Evolutionary conservation across 768 basidiomycete genomes (phyloP), one percentile per base, ranked within the genome.

Genomic region (Lentinula lateritia): DNA sequence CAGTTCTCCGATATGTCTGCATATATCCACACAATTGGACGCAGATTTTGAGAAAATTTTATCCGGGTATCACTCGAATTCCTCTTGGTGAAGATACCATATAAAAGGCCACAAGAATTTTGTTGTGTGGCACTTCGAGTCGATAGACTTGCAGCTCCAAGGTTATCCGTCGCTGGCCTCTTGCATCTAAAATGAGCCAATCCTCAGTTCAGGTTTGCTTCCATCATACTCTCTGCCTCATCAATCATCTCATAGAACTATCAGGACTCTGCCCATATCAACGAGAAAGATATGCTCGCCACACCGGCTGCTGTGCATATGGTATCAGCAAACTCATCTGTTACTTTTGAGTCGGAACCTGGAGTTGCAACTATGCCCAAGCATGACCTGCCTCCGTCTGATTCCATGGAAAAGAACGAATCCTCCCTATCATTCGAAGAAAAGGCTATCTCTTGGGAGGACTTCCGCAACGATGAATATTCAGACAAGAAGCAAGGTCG

Each of bases 401-500:
- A 55, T 23, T 39, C 53, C 5, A 0, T 23, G 15, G 36, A 41
- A 38, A 41, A 56, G 39, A 20, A 54, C 6, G 18, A 18, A 16
- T 41, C 62, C 77, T 73, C 50, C 16, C 55, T 56, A 6, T 75
- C 69, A 16, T 38, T 32, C 9, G 53, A 54, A 8, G 61, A 61
- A 52, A 50, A 61, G 35, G 28, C 43, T 32, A 28, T 45, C 12
- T 48, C 58, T 38, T 77, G 77, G 77, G 75, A 76, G 36, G 76
- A 75, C 15, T 76, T 75, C 63, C 52, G 66, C n/a, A 72, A 77
- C n/a, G 75, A 74, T 38, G 64, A 58, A 9, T 62, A 77, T 4
- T 76, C 76, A 2, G 71, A 73, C 32, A 78, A 79, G 67, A 72
- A 64, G 20, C 70, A 76, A 36, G 70, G 72, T 23, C 70, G 71